Evolutionary conservation across 2,329 filamentous ascomycete species (phyloP).

Genomic region (Fonsecaea erecta): DNA sequence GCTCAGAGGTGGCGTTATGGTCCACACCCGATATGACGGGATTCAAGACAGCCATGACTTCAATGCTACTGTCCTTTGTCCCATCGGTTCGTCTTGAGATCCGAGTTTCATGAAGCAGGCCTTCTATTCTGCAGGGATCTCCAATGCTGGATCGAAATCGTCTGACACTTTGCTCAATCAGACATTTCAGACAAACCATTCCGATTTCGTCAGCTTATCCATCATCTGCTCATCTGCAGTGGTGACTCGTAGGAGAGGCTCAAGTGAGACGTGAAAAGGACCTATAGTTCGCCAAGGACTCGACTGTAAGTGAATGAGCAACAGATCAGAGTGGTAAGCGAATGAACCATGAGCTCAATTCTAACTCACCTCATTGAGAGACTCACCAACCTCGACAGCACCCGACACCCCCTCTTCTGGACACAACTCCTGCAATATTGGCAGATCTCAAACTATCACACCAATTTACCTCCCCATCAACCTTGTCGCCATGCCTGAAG

Average conservation of each 20-base stretch:
- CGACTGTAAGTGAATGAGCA: background rate
- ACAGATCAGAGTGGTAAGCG: background rate
- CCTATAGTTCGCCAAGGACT: background rate
- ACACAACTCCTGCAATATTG: background rate
- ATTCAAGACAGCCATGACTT: too few species aligned
- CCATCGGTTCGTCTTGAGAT: too few species aligned
- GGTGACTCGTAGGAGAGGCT: background rate
- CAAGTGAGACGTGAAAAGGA: background rate
- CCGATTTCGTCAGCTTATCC: too few species aligned
- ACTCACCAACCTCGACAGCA: background rate
- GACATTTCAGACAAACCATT: too few species aligned
- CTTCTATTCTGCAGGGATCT: too few species aligned
- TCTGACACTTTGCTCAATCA: too few species aligned
- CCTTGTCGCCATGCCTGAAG: background rate
- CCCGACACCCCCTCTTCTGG: background rate
- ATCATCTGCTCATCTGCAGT: background rate
- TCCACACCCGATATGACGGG: too few species aligned
- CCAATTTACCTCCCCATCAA: background rate
- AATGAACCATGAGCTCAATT: background rate
- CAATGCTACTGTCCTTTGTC: too few species aligned
- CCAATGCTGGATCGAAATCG: too few species aligned
- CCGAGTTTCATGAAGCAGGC: too few species aligned
- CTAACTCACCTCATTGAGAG: background rate
- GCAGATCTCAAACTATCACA: background rate
- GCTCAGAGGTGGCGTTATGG: too few species aligned